Base-by-base conservation (phyloP, 1,284 basidiomycete species). In the Hemileia vastatrix region DNA sequence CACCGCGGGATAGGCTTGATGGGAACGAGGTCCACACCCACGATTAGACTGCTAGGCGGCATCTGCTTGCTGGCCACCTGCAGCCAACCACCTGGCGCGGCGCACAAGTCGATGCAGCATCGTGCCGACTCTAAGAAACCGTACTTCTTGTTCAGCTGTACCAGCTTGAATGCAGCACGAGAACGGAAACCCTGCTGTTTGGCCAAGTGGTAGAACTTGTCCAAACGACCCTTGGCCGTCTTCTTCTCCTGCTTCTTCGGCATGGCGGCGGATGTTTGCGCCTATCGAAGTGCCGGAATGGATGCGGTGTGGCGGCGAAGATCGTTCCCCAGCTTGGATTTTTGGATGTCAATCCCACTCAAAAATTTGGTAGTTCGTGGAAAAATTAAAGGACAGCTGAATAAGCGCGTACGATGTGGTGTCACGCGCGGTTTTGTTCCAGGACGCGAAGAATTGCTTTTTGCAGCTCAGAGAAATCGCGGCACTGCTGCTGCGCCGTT, bases 61-160 rank as follows among this genome's bases (percentile, higher is more conserved):
- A 98, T 98, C 77, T 93, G 90, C 78, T 97, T 98, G 80, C 86
- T 89, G 45, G 93, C 93, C 18, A 98, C 95, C 77, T 99, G 94
- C 2, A 98, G 82, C 94, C 94, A 99, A 76, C 95, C 94, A 74
- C 95, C 94, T 6, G 94, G 94, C 4, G 94, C 94, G 53, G 94
- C 94, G 79, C 94, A 98, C 56, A 99, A 81, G 83, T 99, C 94
- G 75, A 99, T 95, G 62, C 87, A 90, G 77, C 94, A 97, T 83
- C 86, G 82, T 33, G 94, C 86, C 55, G 83, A 81, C 73, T 94
- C 90, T 44, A 98, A 82, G 73, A 98, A 88, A 44, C 86, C 84
- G 79, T 88, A 99, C 79, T 97, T 97, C 76, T 96, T 94, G 82
- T 99, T 97, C 67, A 99, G 80, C 77, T 99, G 95, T 63, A 98